Percentiles rank a stretch among this genome's conserved stretches.
phyloP scores from a whole-genome alignment of 352 stramenopile species.

The Pythium angustatum region DNA sequence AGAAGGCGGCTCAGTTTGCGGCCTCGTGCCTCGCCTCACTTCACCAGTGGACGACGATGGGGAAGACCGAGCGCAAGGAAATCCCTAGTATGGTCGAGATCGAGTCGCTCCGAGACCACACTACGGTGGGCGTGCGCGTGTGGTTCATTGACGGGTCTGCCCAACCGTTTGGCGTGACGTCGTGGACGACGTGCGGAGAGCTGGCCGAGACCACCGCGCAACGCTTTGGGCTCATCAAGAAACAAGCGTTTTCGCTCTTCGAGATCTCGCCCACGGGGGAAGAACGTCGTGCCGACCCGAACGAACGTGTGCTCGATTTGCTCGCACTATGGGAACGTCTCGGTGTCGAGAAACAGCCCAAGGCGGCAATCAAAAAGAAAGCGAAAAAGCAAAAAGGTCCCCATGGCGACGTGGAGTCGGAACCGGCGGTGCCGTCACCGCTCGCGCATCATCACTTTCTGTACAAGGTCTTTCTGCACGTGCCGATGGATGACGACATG shows the following conservation, averaged over 20 bases:
- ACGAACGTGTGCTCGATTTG: slow-evolving; percentile 74
- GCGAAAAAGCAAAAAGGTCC: slow-evolving; percentile 20
- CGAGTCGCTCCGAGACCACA: slow-evolving; percentile 48
- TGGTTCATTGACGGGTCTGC: slow-evolving; percentile 47
- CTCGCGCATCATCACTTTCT: slow-evolving; percentile 36
- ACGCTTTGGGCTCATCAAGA: slow-evolving; percentile 46
- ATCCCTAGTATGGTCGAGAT: slow-evolving; percentile 61
- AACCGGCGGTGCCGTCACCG: too few species aligned
- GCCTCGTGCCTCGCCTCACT: slow-evolving; percentile 44
- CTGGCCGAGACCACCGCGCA: slow-evolving; percentile 37
- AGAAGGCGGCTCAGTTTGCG: slow-evolving; percentile 45
- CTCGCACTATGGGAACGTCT: slow-evolving; percentile 76
- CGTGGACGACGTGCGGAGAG: slow-evolving; percentile 66
- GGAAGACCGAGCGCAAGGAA: slow-evolving; percentile 57
- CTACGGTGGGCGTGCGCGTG: slow-evolving; percentile 44
- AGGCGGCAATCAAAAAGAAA: slow-evolving; percentile 43
- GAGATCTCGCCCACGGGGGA: slow-evolving; percentile 49
- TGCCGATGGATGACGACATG: slow-evolving; percentile 64
- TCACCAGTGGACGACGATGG: slow-evolving; percentile 31
- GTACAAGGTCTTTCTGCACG: slow-evolving; percentile 79
- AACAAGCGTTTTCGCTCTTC: slow-evolving; percentile 62
- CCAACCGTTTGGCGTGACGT: slow-evolving; percentile 46
- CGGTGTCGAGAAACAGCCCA: slow-evolving; percentile 38
- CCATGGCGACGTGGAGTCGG: neutral
- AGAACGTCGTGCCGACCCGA: slow-evolving; percentile 55